Evolutionary conservation across 225 moss, liverwort and hornwort genomes (phyloP).

Genomic region (Asterella californica): DNA sequence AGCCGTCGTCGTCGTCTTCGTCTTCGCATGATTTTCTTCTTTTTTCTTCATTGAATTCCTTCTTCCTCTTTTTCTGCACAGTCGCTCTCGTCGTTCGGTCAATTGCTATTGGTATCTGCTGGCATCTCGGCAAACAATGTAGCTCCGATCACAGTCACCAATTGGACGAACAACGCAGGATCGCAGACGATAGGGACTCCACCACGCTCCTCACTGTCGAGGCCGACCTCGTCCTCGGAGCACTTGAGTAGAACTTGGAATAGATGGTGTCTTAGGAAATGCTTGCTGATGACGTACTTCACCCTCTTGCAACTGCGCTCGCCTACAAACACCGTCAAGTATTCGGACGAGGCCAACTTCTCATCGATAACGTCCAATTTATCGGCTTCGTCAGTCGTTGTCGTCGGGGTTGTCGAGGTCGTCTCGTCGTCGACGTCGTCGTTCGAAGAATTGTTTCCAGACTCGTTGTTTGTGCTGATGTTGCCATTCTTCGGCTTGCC

Average conservation of each 20-base stretch:
- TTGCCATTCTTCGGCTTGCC: background rate
- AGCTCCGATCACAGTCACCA: constrained; percentile 36
- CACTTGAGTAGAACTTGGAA: constrained; percentile 47
- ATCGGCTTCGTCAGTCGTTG: background rate
- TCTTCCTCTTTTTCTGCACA: background rate
- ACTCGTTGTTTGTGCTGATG: background rate
- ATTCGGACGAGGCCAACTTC: constrained; percentile 25
- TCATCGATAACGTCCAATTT: background rate
- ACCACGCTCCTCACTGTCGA: constrained; percentile 25
- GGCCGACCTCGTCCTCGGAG: constrained; percentile 40
- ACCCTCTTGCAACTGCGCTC: constrained; percentile 40
- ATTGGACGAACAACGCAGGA: constrained; percentile 42
- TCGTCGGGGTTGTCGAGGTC: background rate
- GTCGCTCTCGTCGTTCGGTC: background rate
- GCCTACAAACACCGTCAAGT: constrained; percentile 45
- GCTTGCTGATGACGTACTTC: constrained; percentile 42
- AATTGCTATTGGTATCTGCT: constrained; percentile 15
- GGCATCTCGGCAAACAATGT: constrained; percentile 20
- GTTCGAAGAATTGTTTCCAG: background rate
- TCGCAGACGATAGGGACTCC: constrained; percentile 42
- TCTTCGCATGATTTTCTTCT: background rate
- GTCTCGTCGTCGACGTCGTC: background rate
- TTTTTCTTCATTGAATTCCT: background rate
- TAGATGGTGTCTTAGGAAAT: constrained; percentile 37
- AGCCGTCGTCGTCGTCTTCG: background rate